phyloP scores from a whole-genome alignment of 306 rosid species.

The Fagus crenata region DNA sequence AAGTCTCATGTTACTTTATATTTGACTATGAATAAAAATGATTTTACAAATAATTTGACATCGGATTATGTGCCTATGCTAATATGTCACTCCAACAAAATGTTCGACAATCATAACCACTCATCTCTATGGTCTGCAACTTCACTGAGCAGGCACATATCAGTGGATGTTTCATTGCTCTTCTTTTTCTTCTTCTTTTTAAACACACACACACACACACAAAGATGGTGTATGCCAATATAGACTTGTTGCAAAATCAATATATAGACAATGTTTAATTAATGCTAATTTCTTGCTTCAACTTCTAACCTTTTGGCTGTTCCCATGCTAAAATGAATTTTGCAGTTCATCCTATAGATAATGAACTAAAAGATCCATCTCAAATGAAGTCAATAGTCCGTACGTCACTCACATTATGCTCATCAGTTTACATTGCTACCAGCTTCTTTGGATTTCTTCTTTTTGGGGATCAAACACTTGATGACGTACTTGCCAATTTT shows the following conservation, averaged over 20 bases:
- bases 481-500: slow-evolving; percentile 74
- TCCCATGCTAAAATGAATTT: not conserved
- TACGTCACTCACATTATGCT: slow-evolving; percentile 53
- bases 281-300: not conserved
- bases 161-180: not conserved
- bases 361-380: slow-evolving; percentile 51
- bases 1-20: not conserved
- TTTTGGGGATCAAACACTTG: slow-evolving; percentile 66
- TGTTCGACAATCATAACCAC: not conserved
- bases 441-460: slow-evolving; percentile 62
- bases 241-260: not conserved
- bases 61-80: not conserved
- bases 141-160: not conserved
- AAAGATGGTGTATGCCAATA: not conserved
- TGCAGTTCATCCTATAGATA: slow-evolving; percentile 73
- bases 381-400: slow-evolving; percentile 58
- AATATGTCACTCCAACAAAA: not conserved
- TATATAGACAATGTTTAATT: not conserved
- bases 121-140: not conserved
- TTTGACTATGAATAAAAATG: not conserved
- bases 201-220: too few relatives aligned
- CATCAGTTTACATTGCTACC: slow-evolving; percentile 53
- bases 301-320: not conserved
- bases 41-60: not conserved
- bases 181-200: not conserved